These are phyloP conservation scores for Hyaloscypha bicolor DNA, from an alignment of 495 filamentous ascomycete species.

Conservation along the genomic window DNA sequence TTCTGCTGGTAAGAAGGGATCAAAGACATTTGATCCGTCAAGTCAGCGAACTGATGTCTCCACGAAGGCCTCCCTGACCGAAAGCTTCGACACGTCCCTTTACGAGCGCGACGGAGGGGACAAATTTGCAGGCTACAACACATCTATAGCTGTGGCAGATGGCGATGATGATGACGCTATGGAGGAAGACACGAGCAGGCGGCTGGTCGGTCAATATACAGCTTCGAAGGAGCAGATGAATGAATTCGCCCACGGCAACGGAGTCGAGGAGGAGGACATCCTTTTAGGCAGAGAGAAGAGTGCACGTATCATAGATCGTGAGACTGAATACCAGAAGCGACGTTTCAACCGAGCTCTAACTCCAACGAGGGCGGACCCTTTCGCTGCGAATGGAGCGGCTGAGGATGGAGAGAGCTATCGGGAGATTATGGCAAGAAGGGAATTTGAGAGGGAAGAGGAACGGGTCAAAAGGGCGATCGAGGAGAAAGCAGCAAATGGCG, in stretches of 20 bases:
- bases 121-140: conserved; percentile 90
- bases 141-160: conserved; percentile 79
- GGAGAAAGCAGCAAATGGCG: conserved; percentile 69
- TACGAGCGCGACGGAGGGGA: conserved; percentile 82
- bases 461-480: conserved; percentile 80
- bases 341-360: conserved; percentile 85
- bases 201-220: conserved; percentile 95
- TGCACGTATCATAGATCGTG: conserved; percentile 85
- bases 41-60: conserved; percentile 87
- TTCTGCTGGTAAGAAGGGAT: conserved; percentile 81
- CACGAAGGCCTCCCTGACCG: conserved; percentile 93
- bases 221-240: conserved; percentile 88
- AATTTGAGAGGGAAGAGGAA: conserved; percentile 93
- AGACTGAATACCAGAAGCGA: conserved; percentile 98
- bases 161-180: conserved; percentile 87
- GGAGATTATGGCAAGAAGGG: conserved; percentile 87
- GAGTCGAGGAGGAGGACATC: conserved; percentile 90
- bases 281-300: conserved; percentile 85
- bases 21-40: conserved; percentile 81
- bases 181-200: conserved; percentile 72
- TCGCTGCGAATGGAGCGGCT: conserved; percentile 72
- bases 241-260: conserved; percentile 84
- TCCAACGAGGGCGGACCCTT: conserved; percentile 87
- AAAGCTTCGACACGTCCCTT: conserved; percentile 89
- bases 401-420: conserved; percentile 72